Evolutionary conservation across 257 asterid genomes (phyloP).

Genomic region (Forsythia viridissima): DNA sequence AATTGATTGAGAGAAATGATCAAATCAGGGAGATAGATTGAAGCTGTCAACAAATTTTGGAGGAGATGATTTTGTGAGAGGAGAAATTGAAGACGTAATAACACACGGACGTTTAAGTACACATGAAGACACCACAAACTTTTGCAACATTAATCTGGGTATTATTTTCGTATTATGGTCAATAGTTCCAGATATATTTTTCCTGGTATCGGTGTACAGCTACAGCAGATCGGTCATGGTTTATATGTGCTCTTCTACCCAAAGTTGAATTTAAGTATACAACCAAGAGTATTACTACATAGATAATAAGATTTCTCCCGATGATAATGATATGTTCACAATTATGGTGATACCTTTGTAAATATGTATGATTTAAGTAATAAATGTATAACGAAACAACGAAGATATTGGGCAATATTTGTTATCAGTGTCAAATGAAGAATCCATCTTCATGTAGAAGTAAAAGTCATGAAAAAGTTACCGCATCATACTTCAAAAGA

Average conservation of each 20-base stretch:
- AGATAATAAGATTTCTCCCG: neutral
- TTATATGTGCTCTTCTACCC: neutral
- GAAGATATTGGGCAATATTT: neutral
- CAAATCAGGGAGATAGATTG: no score
- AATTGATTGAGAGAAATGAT: no score
- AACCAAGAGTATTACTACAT: neutral
- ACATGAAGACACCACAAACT: neutral
- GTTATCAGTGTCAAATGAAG: neutral
- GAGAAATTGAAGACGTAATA: no score
- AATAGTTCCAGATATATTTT: neutral
- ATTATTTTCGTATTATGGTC: neutral
- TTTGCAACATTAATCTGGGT: neutral
- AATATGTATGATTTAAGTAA: conserved; percentile 1
- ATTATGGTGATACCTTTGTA: conserved; percentile 1
- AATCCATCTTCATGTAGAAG: neutral
- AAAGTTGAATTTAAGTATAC: neutral
- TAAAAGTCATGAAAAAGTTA: neutral
- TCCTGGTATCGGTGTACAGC: neutral
- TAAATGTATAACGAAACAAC: neutral
- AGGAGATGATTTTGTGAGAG: no score
- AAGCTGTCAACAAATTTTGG: no score
- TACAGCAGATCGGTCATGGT: neutral
- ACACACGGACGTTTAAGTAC: no score
- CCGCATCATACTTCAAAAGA: neutral
- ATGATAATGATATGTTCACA: conserved; percentile 2